Conservation (phyloP, 768 basidiomycete genomes). For the Phlebiopsis flavidoalba region DNA sequence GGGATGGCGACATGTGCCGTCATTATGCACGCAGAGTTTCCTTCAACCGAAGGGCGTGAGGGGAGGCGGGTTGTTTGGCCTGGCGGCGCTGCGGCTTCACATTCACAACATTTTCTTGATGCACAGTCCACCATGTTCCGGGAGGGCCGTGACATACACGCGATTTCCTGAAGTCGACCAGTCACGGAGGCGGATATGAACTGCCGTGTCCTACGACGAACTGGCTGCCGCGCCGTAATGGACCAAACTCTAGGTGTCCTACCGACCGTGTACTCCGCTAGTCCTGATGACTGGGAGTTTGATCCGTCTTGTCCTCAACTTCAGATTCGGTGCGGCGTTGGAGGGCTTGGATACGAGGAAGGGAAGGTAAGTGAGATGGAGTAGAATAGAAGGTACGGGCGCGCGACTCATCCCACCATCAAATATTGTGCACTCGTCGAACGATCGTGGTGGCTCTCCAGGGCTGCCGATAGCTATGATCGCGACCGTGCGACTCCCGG, state of each 20-base stretch:
- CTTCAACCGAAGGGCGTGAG: slow-evolving; percentile 3
- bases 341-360: slow-evolving; percentile 89
- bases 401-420: background rate
- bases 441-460: slow-evolving; percentile 26
- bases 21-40: slow-evolving; percentile 4
- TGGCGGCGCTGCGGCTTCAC: slow-evolving; percentile 7
- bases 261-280: background rate
- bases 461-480: slow-evolving; percentile 84
- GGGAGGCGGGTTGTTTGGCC: slow-evolving; percentile 8
- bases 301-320: background rate
- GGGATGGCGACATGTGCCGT: background rate
- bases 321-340: slow-evolving; percentile 82
- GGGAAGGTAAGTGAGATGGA: too few relatives aligned
- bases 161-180: slow-evolving; percentile 36
- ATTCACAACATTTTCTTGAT: slow-evolving; percentile 6
- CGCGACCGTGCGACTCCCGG: slow-evolving; percentile 56
- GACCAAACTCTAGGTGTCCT: slow-evolving; percentile 77
- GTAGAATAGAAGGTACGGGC: slow-evolving; percentile 55
- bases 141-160: slow-evolving; percentile 8
- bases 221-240: slow-evolving; percentile 69
- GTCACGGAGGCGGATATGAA: slow-evolving; percentile 42
- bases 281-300: too few relatives aligned
- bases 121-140: slow-evolving; percentile 4
- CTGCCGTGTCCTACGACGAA: slow-evolving; percentile 79
- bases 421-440: background rate